These are phyloP conservation scores for Candida bentonensis DNA, from an alignment of 805 yeast species.

Conservation along the genomic window DNA sequence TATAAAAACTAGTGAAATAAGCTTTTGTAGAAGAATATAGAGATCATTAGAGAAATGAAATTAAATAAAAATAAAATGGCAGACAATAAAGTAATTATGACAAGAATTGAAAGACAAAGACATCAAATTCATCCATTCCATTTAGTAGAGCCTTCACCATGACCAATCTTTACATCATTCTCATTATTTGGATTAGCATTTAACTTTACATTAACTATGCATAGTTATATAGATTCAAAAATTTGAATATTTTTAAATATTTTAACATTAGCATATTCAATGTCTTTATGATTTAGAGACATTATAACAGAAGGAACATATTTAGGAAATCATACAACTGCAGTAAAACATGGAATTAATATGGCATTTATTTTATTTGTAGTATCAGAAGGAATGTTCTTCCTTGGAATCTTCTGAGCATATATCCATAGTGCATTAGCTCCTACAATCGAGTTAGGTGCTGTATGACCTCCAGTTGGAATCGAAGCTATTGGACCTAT, in stretches of 20 bases:
- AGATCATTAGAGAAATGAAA: constrained; percentile 3
- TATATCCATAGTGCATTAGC: constrained; percentile 17
- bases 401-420: constrained; percentile 16
- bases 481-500: constrained; percentile 13
- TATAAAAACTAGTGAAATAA: too few species aligned
- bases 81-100: constrained; percentile 6
- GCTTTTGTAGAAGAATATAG: constrained; percentile 1
- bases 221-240: constrained; percentile 13
- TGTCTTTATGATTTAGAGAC: constrained; percentile 17
- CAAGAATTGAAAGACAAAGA: constrained; percentile 6
- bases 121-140: constrained; percentile 13
- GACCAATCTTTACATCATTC: constrained; percentile 16
- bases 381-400: constrained; percentile 4
- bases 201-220: constrained; percentile 16
- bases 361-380: not conserved
- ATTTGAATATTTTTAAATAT: constrained; percentile 10
- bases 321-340: constrained; percentile 17
- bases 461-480: constrained; percentile 16
- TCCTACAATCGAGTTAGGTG: constrained; percentile 16
- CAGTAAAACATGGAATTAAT: constrained; percentile 14
- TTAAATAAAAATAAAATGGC: constrained; percentile 2
- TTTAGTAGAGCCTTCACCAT: constrained; percentile 16
- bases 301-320: constrained; percentile 15
- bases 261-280: constrained; percentile 9
- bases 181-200: constrained; percentile 15